A percentile compares a stretch with the other conserved stretches of the same genome.
These are phyloP conservation scores for Megacollybia marginata DNA, from an alignment of 768 basidiomycete genomes.

Conservation along the genomic window DNA sequence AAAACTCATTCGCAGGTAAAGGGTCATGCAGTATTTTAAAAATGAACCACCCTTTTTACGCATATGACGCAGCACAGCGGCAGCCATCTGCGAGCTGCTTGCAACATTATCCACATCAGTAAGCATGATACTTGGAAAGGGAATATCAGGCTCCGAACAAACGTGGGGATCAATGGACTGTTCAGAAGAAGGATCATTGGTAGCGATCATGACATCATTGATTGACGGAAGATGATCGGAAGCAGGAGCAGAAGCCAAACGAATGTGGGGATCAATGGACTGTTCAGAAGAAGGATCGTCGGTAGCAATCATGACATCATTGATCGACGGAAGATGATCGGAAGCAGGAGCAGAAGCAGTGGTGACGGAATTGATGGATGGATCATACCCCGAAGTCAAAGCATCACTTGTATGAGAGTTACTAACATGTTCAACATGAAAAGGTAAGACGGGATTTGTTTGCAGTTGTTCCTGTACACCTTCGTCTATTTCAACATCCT, in stretches of 20 bases:
- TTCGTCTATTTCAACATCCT: too few relatives aligned
- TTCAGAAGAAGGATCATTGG: too few relatives aligned
- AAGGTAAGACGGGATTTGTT: background rate
- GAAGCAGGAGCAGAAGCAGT: too few relatives aligned
- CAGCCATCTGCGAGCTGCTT: slow-evolving; percentile 6
- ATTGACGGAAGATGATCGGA: too few relatives aligned
- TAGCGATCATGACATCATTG: background rate
- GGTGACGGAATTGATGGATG: too few relatives aligned
- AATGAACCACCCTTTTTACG: slow-evolving; percentile 8
- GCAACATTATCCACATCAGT: slow-evolving; percentile 14
- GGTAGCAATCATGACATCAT: too few relatives aligned
- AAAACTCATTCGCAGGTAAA: background rate
- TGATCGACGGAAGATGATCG: too few relatives aligned
- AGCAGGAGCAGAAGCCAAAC: too few relatives aligned
- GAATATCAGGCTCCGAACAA: background rate
- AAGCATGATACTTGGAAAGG: slow-evolving; percentile 2
- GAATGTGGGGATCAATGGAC: too few relatives aligned
- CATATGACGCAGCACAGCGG: slow-evolving; percentile 15
- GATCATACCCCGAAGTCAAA: background rate
- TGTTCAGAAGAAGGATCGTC: too few relatives aligned
- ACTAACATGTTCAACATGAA: background rate
- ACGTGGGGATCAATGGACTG: too few relatives aligned
- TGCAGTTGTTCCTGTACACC: background rate
- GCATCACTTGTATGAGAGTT: background rate
- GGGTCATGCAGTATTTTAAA: slow-evolving; percentile 9